Conservation (phyloP, 352 stramenopile genomes). For the Globisporangium solare region DNA sequence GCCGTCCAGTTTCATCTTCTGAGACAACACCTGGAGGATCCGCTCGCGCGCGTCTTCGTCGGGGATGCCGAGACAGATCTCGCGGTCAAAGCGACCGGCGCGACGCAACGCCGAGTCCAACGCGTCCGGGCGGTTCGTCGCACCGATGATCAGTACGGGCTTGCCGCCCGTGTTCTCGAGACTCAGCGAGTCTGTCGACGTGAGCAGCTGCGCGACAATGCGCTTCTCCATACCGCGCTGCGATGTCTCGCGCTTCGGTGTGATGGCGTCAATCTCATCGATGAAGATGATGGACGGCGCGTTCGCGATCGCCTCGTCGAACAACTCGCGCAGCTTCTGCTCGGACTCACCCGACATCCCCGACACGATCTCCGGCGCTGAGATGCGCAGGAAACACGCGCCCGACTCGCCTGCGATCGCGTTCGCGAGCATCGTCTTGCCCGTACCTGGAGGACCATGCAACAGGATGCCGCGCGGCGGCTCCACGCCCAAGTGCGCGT, state of each 20-base stretch:
- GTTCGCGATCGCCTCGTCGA: slow-evolving; percentile 94
- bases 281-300: slow-evolving; percentile 98
- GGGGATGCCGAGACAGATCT: slow-evolving; percentile 97
- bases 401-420: slow-evolving; percentile 92
- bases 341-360: slow-evolving; percentile 91
- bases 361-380: slow-evolving; percentile 91
- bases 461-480: slow-evolving; percentile 90
- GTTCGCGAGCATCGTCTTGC: slow-evolving; percentile 92
- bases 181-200: slow-evolving; percentile 89
- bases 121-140: slow-evolving; percentile 96
- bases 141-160: slow-evolving; percentile 96
- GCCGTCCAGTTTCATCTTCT: slow-evolving; percentile 91
- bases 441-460: slow-evolving; percentile 90
- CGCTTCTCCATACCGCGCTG: slow-evolving; percentile 95
- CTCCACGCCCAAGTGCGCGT: slow-evolving; percentile 90
- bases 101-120: slow-evolving; percentile 95
- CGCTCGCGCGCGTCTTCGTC: slow-evolving; percentile 91
- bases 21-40: slow-evolving; percentile 94
- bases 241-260: slow-evolving; percentile 90
- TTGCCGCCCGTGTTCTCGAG: slow-evolving; percentile 86
- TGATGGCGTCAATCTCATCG: slow-evolving; percentile 97
- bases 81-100: slow-evolving; percentile 96
- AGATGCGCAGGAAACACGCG: slow-evolving; percentile 85
- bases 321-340: slow-evolving; percentile 88
- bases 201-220: slow-evolving; percentile 96